These are phyloP conservation scores for Pseudoturritis turrita DNA, from an alignment of 345 rosid genomes.

Conservation along the genomic window DNA sequence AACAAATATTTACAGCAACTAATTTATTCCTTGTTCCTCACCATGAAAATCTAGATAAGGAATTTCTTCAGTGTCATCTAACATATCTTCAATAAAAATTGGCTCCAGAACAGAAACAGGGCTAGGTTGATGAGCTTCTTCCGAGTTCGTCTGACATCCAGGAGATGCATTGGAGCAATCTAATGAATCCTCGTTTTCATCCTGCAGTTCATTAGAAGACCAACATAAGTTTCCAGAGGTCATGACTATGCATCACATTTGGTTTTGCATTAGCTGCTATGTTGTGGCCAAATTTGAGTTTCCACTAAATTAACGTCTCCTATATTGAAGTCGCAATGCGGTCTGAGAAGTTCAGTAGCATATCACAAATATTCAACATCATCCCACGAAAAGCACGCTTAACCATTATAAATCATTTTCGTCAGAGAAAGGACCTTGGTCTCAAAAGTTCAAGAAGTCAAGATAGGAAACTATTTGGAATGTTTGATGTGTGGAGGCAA, in stretches of 20 bases:
- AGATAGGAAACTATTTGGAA: not conserved
- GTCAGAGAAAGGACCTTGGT: not conserved
- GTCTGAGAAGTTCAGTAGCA: not conserved
- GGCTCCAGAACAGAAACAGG: conserved; percentile 83
- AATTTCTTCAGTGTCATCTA: conserved; percentile 31
- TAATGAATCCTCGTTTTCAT: conserved; percentile 40
- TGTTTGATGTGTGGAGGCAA: no score
- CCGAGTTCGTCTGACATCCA: conserved; percentile 45
- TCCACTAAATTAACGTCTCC: not conserved
- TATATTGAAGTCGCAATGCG: not conserved
- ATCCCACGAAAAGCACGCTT: not conserved
- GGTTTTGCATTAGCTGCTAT: not conserved
- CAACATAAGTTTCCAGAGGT: conserved; percentile 26
- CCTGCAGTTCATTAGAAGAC: conserved; percentile 20
- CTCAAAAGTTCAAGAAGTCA: not conserved
- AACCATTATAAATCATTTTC: not conserved
- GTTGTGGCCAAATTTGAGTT: not conserved
- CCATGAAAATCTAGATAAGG: conserved; percentile 34
- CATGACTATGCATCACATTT: not conserved
- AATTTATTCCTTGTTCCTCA: conserved; percentile 30
- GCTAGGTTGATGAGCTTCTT: conserved; percentile 63
- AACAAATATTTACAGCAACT: not conserved
- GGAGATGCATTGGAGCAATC: conserved; percentile 37
- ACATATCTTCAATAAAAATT: conserved; percentile 30
- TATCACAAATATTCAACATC: not conserved